These are phyloP conservation scores for Psilocybe tampanensis DNA, from an alignment of 768 basidiomycete genomes.

Conservation along the genomic window DNA sequence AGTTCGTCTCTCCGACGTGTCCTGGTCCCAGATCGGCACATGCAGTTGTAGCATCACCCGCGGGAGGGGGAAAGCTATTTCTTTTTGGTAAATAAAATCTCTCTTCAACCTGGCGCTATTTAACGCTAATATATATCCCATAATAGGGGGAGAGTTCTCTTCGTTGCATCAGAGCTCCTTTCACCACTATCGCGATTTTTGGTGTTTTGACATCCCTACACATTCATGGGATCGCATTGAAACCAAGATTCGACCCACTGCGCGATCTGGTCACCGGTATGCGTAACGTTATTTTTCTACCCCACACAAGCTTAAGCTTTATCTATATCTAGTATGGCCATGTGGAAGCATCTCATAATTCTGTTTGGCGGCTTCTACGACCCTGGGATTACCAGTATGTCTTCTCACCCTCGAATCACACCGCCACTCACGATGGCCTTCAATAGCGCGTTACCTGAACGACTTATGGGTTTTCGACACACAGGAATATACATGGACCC, in stretches of 20 bases:
- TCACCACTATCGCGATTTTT: constrained; percentile 89
- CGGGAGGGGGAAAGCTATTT: constrained; percentile 85
- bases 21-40: constrained; percentile 91
- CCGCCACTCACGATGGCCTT: neutral
- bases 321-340: constrained; percentile 63
- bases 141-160: constrained; percentile 83
- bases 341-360: constrained; percentile 87
- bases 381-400: constrained; percentile 76
- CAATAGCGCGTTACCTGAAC: constrained; percentile 74
- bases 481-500: constrained; percentile 84
- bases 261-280: constrained; percentile 82
- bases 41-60: constrained; percentile 71
- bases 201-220: constrained; percentile 80
- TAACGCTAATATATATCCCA: neutral
- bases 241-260: constrained; percentile 77
- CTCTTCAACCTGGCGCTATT: neutral
- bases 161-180: constrained; percentile 82
- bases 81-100: constrained; percentile 58
- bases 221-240: constrained; percentile 90
- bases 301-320: no score
- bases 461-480: constrained; percentile 88
- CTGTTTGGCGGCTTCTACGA: constrained; percentile 93
- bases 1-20: constrained; percentile 80
- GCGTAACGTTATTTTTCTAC: constrained; percentile 15
- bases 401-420: neutral